Base-by-base conservation (phyloP, 2,329 filamentous ascomycete species). In the Phyllosticta ampelicida region DNA sequence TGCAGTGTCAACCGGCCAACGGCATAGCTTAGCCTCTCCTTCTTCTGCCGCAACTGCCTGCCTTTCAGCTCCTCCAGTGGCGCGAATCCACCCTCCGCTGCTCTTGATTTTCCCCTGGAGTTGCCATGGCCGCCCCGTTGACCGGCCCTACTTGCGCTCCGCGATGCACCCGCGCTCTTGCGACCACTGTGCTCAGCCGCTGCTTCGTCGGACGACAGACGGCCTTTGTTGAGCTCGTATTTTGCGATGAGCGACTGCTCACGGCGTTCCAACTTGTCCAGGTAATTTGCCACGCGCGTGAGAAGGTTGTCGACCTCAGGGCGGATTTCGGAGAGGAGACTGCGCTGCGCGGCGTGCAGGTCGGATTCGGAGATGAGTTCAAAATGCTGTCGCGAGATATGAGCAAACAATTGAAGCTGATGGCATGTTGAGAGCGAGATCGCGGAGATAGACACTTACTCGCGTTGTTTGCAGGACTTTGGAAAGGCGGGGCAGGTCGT, bases 331-430 rank as follows among this genome's bases (percentile, higher is more conserved):
- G 89, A 87, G 65, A 90, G 86, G 18, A 96, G 83, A 4, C 89
- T 86, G 63, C 88, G 80, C 73, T 96, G 91, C 29, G 91, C 91
- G 62, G 86, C 81, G 61, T 86, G 85, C 51, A 96, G 83, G 55
- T 88, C 88, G 11, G 87, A 83, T 70, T 95, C 89, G 16, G 90
- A 89, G 65, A 96, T 88, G 49, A 96, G 84, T 71, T 96, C 91
- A 74, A 95, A 96, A 75, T 96, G 91, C 86, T 95, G 65, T 58
- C 51, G 26, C 13, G 36, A 4, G 21, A 9, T 13, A 21, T 48
- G 5, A 9, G 28, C 55, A 11, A 60, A 48, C 20, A 9, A 19
- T 18, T 16, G 13, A n/a, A 44, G 20, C 16, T 8, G n/a, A 48
- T 28, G 18, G 3, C 13, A 36, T 13, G 29, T 10, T 48, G 16